These are phyloP conservation scores for Starmerella gropengiesseri DNA, from an alignment of 805 yeast species.

Conservation along the genomic window DNA sequence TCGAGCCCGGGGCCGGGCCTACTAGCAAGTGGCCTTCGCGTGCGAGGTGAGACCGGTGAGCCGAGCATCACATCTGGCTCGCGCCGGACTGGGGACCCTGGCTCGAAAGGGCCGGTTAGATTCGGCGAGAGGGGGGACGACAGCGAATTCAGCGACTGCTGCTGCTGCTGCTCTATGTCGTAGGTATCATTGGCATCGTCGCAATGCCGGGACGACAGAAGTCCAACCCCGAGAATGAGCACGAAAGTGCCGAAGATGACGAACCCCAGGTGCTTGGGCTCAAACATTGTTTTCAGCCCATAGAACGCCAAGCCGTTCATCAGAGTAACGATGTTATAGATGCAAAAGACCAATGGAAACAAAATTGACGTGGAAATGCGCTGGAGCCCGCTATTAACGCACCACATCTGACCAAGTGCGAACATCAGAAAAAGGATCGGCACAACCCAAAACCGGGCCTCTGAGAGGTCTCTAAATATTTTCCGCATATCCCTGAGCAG, in stretches of 20 bases:
- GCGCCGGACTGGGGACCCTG: no score
- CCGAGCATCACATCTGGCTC: no score
- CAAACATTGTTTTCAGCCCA: constrained; percentile 38
- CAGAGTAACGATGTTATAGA: constrained; percentile 61
- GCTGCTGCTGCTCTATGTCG: no score
- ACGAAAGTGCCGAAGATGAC: constrained; percentile 41
- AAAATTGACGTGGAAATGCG: constrained; percentile 62
- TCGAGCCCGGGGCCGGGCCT: not conserved
- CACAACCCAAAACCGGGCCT: constrained; percentile 40
- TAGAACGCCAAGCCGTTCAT: constrained; percentile 54
- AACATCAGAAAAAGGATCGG: constrained; percentile 37
- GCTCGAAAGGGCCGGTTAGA: no score
- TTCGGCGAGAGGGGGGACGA: no score
- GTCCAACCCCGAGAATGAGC: constrained; percentile 49
- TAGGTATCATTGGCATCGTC: constrained; percentile 4
- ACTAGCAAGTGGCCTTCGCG: not conserved
- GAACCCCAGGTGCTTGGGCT: constrained; percentile 30
- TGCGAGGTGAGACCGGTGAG: not conserved
- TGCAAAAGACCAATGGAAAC: constrained; percentile 77
- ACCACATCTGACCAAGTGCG: constrained; percentile 60
- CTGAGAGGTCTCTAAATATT: constrained; percentile 32
- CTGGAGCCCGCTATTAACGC: constrained; percentile 63
- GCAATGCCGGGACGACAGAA: constrained; percentile 45
- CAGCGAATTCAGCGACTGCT: no score
- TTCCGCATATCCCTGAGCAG: constrained; percentile 36